Conservation (phyloP, 805 yeast genomes). For the Cyberlindnera xylosilytica region DNA sequence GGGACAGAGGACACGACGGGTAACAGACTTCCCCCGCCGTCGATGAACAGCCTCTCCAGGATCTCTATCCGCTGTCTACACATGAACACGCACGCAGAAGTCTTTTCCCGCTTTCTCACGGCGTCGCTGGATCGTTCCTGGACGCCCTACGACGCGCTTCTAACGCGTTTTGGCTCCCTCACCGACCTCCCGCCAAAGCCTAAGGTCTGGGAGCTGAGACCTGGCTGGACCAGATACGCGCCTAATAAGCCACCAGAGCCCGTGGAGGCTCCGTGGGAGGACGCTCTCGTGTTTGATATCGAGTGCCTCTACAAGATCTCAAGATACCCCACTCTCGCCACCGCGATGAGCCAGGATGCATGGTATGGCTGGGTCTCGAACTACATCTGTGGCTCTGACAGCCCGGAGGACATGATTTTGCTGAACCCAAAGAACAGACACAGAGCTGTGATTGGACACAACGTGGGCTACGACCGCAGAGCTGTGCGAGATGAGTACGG, state of each 20-base stretch:
- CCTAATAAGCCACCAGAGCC: slow-evolving; percentile 1
- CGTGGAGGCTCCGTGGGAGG: slow-evolving; percentile 8
- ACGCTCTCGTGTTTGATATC: slow-evolving; percentile 9
- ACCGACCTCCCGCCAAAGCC: slow-evolving; percentile 5
- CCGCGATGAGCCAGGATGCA: slow-evolving; percentile 69
- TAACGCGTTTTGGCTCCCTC: neutral
- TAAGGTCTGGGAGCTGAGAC: slow-evolving; percentile 2
- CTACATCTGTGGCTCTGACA: slow-evolving; percentile 51
- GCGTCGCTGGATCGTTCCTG: neutral
- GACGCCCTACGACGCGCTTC: slow-evolving; percentile 1
- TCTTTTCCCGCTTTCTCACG: too few relatives aligned
- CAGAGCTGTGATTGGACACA: slow-evolving; percentile 76
- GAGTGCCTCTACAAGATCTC: slow-evolving; percentile 12
- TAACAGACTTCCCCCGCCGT: too few relatives aligned
- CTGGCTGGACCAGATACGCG: slow-evolving; percentile 13
- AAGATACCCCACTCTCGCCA: slow-evolving; percentile 67
- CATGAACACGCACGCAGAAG: too few relatives aligned
- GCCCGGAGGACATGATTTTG: slow-evolving; percentile 44
- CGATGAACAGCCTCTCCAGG: too few relatives aligned
- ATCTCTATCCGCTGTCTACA: too few relatives aligned
- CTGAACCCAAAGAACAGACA: slow-evolving; percentile 44
- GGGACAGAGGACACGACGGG: too few relatives aligned
- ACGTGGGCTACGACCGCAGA: slow-evolving; percentile 82
- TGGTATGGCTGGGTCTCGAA: slow-evolving; percentile 97
- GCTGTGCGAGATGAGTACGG: slow-evolving; percentile 77